Base-by-base conservation (phyloP, 2,329 filamentous ascomycete genomes). In the Aspergillus sp. region DNA sequence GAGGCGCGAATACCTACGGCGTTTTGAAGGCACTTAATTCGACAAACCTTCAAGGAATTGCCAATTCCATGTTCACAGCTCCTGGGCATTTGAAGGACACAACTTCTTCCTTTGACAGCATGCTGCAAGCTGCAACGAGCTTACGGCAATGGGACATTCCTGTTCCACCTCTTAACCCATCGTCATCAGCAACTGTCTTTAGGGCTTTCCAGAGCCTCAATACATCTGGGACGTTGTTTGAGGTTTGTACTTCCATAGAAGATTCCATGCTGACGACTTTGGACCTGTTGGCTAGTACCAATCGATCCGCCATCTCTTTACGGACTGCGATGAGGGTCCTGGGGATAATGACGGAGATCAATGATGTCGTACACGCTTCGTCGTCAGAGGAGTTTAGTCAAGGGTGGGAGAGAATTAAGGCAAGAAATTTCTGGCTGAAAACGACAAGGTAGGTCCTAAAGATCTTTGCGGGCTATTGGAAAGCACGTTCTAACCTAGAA, bases 61-160 rank as follows among this genome's bases (percentile, higher is more conserved):
- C 91, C 0, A 85, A 90, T 58, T 86, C 86, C 5, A 72, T 97
- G 26, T 82, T 89, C 45, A 77, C 85, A 44, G 78, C 74, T 19
- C 67, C 78, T 7, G 78, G 81, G 31, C 75, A 72, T 27, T 77
- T 77, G 4, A 72, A 78, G 5, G 58, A 61, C 28, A 48, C 49
- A 6, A 51, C 59, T 2, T 68, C 76, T 6, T 81, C 80, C 1
- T 71, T 86, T 6, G 84, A 89, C 37, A 85, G 78, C 48, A 88
- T 88, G 42, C 85, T 95, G 50, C 79, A 82, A 42, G 88, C 88
- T 5, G 90, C 90, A 13, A 80, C 88, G 47, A 86, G 85, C 51
- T 73, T 97, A 11, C 90, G 93, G 53, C 85, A 91, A 57, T 98
- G 93, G 93, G 90, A 96, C 60, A 76, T 97, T 13, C 86, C 88